Percentiles rank a stretch among this genome's conserved stretches.
These are phyloP conservation scores for Fagopyrum esculentum DNA, from an alignment of 148 eudicot genomes.

Conservation along the genomic window DNA sequence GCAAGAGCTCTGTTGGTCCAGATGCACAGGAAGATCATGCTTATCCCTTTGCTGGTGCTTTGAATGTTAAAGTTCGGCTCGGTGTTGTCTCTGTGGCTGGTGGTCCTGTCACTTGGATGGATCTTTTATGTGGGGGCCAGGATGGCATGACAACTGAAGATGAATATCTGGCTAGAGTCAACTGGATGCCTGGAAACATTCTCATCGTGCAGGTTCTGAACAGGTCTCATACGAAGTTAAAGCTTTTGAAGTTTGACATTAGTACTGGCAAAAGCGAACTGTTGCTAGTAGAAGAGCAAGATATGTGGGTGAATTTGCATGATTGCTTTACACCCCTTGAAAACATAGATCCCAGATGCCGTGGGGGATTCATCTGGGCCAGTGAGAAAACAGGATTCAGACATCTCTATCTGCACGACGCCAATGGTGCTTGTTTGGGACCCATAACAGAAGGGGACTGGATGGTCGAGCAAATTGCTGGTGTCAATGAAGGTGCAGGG, in stretches of 20 bases:
- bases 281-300: slow-evolving; percentile 66
- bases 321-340: slow-evolving; percentile 95
- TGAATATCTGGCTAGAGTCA: slow-evolving; percentile 85
- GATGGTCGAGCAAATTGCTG: slow-evolving; percentile 96
- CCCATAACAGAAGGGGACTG: slow-evolving; percentile 92
- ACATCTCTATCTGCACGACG: slow-evolving; percentile 70
- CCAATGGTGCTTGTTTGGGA: slow-evolving; percentile 56
- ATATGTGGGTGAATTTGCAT: slow-evolving; percentile 79
- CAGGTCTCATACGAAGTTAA: slow-evolving; percentile 61
- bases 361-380: slow-evolving; percentile 86
- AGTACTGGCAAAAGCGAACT: slow-evolving; percentile 59
- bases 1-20: slow-evolving; percentile 65
- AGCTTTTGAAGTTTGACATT: slow-evolving; percentile 71
- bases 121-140: slow-evolving; percentile 63
- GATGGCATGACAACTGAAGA: slow-evolving; percentile 32
- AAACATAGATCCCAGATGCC: slow-evolving; percentile 29
- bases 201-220: slow-evolving; percentile 84
- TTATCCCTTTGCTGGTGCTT: slow-evolving; percentile 85
- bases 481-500: slow-evolving; percentile 77
- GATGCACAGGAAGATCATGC: slow-evolving; percentile 98
- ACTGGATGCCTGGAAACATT: slow-evolving; percentile 86
- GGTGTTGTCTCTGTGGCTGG: slow-evolving; percentile 76
- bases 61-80: slow-evolving; percentile 76
- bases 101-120: slow-evolving; percentile 88
- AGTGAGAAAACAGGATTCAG: slow-evolving; percentile 85